A percentile compares a stretch with the other conserved stretches of the same genome.
Evolutionary conservation across 2,329 filamentous ascomycete species (phyloP).

Genomic region (Westerdykella sp.): DNA sequence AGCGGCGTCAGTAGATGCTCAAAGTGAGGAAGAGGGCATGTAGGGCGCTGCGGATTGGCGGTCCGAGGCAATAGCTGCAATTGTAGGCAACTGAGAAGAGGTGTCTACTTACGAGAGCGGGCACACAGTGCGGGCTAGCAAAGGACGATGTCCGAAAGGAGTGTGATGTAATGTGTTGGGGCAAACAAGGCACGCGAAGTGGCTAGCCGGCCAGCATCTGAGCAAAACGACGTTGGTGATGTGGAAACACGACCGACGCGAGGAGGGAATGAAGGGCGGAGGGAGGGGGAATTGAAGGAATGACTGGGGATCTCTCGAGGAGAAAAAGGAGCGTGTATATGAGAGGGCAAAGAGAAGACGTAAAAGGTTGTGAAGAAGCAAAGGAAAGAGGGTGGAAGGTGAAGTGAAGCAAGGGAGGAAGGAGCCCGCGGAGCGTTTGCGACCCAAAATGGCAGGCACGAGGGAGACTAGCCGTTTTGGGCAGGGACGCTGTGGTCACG

Average conservation of each 20-base stretch:
- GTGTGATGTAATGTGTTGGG: slow-evolving; percentile 24
- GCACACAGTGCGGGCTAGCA: slow-evolving; percentile 8
- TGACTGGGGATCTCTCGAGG: slow-evolving; percentile 5
- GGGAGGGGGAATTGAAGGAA: neutral
- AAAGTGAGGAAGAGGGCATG: neutral
- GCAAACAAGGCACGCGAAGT: slow-evolving; percentile 12
- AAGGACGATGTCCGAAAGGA: slow-evolving; percentile 18
- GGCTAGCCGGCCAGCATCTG: neutral
- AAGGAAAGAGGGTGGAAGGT: slow-evolving; percentile 2
- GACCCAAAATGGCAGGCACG: neutral
- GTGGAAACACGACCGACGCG: slow-evolving; percentile 1
- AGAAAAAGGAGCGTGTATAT: slow-evolving; percentile 1
- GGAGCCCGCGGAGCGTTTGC: neutral
- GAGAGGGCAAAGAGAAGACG: slow-evolving; percentile 16
- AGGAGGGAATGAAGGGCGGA: neutral
- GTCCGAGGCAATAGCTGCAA: neutral
- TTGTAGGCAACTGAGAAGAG: neutral
- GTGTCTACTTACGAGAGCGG: slow-evolving; percentile 11
- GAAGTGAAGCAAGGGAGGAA: neutral
- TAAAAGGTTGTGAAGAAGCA: slow-evolving; percentile 9
- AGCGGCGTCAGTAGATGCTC: slow-evolving; percentile 12
- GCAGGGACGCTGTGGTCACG: neutral
- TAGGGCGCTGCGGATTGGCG: neutral
- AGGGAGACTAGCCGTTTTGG: neutral
- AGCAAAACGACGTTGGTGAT: neutral